Evolutionary conservation across 1,284 basidiomycete genomes (phyloP), one percentile per base, ranked within the genome.

Genomic region (Cryptococcus maquisensis): DNA sequence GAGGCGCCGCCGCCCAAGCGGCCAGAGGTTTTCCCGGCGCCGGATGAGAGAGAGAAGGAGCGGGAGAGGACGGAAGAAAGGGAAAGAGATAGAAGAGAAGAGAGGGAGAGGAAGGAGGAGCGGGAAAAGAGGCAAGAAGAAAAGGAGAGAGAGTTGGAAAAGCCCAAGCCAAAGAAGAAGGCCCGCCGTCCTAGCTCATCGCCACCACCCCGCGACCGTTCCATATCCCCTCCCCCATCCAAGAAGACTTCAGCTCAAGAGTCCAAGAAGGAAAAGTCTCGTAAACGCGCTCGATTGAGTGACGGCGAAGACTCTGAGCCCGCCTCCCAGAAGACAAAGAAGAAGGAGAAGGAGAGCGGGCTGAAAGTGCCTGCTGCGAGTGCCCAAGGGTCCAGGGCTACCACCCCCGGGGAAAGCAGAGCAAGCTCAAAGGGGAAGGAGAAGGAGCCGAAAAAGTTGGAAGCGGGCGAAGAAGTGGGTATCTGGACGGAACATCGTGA

Each of bases 401-500:
- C 10, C 53, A 60, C 41, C 43, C 57, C 57, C 10, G 52, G 49
- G 37, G 23, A 54, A 20, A 38, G n/a, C 28, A 54, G 36, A 23
- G 32, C 47, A 9, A 35, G 13, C 16, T 38, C 47, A 2, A 48
- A 48, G 35, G 42, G 23, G 24, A 40, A 40, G 32, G 28, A 40
- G 4, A 55, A 55, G 24, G 48, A 46, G 26, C 13, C 38, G 16
- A 28, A 38, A 18, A 28, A 38, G 13, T 39, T 35, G 7, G 26
- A 20, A 18, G 16, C 36, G 9, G 57, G 56, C 4, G 54, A 53
- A 10, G 53, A 60, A 40, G 38, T 69, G 4, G 53, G 50, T 1
- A 37, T 58, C 1, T 71, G 65, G 59, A 54, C 46, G 3, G 67
- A 68, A 39, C 73, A 74, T 51, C 59, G 65, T 4, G 71, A 74